A percentile compares a stretch with the other conserved stretches of the same genome.
phyloP scores from a whole-genome alignment of 768 basidiomycete species.

The Rhizopogon vesiculosus region DNA sequence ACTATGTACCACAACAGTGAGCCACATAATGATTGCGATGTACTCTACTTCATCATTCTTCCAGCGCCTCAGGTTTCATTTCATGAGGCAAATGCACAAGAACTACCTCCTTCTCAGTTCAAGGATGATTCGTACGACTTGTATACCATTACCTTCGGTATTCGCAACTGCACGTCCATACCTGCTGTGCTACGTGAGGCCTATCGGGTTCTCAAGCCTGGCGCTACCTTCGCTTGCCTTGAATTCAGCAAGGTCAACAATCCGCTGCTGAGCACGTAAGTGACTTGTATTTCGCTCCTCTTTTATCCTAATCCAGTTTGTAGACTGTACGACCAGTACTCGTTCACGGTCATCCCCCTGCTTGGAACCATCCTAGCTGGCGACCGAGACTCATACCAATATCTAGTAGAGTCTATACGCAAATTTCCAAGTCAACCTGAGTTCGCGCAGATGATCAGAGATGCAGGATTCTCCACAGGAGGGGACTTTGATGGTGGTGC shows the following conservation, averaged over 20 bases:
- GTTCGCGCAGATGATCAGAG: conserved; percentile 85
- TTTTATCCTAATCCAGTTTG: conserved; percentile 4
- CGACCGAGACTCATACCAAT: conserved; percentile 94
- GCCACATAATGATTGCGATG: conserved; percentile 17
- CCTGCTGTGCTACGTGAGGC: conserved; percentile 86
- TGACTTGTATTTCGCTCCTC: conserved; percentile 10
- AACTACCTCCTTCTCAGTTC: conserved; percentile 62
- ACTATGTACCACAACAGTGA: conserved; percentile 98
- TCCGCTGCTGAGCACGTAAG: conserved; percentile 81
- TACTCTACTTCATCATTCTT: conserved; percentile 1
- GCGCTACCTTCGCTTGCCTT: conserved; percentile 91
- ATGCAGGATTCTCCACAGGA: conserved; percentile 78
- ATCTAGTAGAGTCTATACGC: conserved; percentile 95
- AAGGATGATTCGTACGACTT: conserved; percentile 83
- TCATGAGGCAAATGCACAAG: conserved; percentile 90
- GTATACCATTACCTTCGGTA: conserved; percentile 98
- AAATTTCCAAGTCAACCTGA: conserved; percentile 85
- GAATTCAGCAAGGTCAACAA: conserved; percentile 95
- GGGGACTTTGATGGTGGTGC: conserved; percentile 74
- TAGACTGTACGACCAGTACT: conserved; percentile 92
- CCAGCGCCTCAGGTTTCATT: conserved; percentile 91
- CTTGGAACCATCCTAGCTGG: conserved; percentile 96
- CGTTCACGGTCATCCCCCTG: conserved; percentile 91
- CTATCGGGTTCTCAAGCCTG: conserved; percentile 91
- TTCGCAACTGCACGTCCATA: conserved; percentile 94